Evolutionary conservation across 2,329 filamentous ascomycete genomes (phyloP).

Genomic region (Neoascochyta sp.): DNA sequence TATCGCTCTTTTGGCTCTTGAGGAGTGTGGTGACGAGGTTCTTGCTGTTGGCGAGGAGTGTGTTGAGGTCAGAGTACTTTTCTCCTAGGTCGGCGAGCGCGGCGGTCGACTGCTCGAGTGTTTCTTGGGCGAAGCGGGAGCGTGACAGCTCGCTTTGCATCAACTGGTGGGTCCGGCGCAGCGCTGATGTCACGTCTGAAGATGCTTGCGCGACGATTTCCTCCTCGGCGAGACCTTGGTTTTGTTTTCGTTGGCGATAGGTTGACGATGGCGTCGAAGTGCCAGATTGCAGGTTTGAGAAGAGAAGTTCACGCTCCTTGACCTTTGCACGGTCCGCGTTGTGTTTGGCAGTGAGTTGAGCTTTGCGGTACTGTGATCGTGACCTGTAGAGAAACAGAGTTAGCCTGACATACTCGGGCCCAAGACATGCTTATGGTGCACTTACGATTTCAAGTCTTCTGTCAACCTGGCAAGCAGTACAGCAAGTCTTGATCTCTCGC

Average conservation of each 20-base stretch:
- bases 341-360: conserved; percentile 74
- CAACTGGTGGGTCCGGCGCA: conserved; percentile 80
- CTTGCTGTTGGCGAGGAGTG: conserved; percentile 68
- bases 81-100: conserved; percentile 78
- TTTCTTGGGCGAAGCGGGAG: conserved; percentile 86
- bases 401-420: too few species aligned
- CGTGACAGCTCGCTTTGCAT: conserved; percentile 81
- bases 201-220: conserved; percentile 72
- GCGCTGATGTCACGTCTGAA: conserved; percentile 75
- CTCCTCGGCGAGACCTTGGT: conserved; percentile 61
- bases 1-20: conserved; percentile 89
- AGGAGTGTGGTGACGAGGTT: conserved; percentile 75
- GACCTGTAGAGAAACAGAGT: conserved; percentile 40
- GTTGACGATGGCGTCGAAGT: conserved; percentile 32
- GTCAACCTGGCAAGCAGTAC: conserved; percentile 64
- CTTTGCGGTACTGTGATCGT: conserved; percentile 70
- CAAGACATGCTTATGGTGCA: conserved; percentile 32
- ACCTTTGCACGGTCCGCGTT: conserved; percentile 69
- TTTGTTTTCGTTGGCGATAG: conserved; percentile 36
- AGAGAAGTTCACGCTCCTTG: conserved; percentile 71
- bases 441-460: conserved; percentile 68
- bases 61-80: conserved; percentile 75
- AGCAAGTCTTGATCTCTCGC: conserved; percentile 62
- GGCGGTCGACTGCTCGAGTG: conserved; percentile 76
- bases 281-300: conserved; percentile 59